Percentiles rank a stretch among this genome's conserved stretches.
These are phyloP conservation scores for Yamadazyma triangularis DNA, from an alignment of 1,139 yeast species.

Conservation along the genomic window DNA sequence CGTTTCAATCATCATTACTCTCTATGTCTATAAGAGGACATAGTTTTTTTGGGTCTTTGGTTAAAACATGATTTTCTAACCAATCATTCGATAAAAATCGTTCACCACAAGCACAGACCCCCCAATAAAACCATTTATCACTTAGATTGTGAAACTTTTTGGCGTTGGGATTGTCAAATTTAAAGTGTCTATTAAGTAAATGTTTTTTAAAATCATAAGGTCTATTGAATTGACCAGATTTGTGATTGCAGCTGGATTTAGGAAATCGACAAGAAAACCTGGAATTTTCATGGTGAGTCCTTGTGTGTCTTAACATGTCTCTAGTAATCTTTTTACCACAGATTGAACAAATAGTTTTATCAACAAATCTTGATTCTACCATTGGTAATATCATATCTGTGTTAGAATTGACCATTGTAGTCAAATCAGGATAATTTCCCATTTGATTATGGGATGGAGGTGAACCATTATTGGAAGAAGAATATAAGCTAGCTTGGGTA, in stretches of 20 bases:
- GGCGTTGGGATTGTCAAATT: constrained; percentile 47
- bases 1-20: no score
- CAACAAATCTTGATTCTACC: constrained; percentile 31
- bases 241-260: constrained; percentile 51
- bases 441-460: constrained; percentile 4
- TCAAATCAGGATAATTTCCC: constrained; percentile 31
- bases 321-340: constrained; percentile 57
- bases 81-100: constrained; percentile 49
- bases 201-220: constrained; percentile 71
- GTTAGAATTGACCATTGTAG: constrained; percentile 38
- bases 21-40: constrained; percentile 27
- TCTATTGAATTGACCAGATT: constrained; percentile 60
- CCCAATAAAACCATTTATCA: constrained; percentile 49
- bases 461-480: background rate
- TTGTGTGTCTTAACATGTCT: constrained; percentile 61
- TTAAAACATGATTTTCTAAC: constrained; percentile 53
- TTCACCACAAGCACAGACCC: constrained; percentile 57
- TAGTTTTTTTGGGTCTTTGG: constrained; percentile 19
- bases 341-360: constrained; percentile 39
- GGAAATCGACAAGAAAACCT: constrained; percentile 61
- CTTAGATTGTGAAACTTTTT: constrained; percentile 48
- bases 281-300: constrained; percentile 58
- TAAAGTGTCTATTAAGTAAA: constrained; percentile 57
- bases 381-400: constrained; percentile 29
- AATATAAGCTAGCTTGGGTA: background rate